Base-by-base conservation (phyloP, 306 rosid species). In the Casuarina glauca region DNA sequence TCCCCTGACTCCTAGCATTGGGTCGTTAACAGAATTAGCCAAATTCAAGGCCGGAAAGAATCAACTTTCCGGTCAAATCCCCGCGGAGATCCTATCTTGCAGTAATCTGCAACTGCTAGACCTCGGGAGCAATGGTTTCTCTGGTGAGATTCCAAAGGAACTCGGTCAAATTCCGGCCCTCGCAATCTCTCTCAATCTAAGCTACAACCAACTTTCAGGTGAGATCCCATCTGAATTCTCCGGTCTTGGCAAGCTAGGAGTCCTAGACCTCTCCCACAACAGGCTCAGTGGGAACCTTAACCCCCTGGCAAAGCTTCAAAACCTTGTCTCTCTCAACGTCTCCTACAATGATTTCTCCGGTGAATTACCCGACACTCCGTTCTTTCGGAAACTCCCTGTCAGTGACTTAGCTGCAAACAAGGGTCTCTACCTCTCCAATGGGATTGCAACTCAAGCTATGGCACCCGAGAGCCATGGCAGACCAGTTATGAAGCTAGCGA, bases 121-220 rank as follows among this genome's bases (percentile, higher is more conserved):
- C 87, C 72, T 96, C 36, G 90, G 98, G 73, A 85, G 82, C 83
- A 96, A 96, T 80, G 76, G 84, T 73, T 88, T 96, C 81, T 82
- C 84, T 6, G 98, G 97, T n/a, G 93, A 88, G 78, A 89, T 96
- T 36, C 97, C 99, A 1, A 80, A 80, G 45, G 93, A 91, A 76
- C 58, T 96, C 20, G 93, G 96, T 70, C 89, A 77, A 73, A 80
- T 93, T 69, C 82, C 90, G 9, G 89, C 98, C 4, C 84, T 96
- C 0, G 99, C 88, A 86, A 96, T 96, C 81, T 86, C 97, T 50
- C 96, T 96, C 74, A 96, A 96, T 78, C 87, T 96, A 16, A 93
- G 98, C 81, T 83, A 17, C 50, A 96, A 96, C 88, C 87, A 81
- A 48, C 82, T 96, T 74, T 93, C 98, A 2, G 99, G 99, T 60